Evolutionary conservation across 805 yeast genomes (phyloP).

Genomic region (Lachancea sp.): DNA sequence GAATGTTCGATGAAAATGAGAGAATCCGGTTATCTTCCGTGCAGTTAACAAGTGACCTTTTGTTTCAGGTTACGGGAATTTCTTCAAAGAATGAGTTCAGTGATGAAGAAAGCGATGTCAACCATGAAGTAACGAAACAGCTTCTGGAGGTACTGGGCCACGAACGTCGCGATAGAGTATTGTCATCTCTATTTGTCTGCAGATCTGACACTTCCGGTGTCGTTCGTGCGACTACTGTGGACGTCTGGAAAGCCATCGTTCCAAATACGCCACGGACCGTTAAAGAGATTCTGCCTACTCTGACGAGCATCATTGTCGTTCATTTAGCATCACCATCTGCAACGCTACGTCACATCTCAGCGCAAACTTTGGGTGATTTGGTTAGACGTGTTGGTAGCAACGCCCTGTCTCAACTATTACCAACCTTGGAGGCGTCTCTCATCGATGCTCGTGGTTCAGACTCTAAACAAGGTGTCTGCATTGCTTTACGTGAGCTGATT

Average conservation of each 20-base stretch:
- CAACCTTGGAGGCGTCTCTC: slow-evolving; percentile 68
- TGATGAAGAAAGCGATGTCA: slow-evolving; percentile 39
- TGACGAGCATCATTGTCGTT: slow-evolving; percentile 72
- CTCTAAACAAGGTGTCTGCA: slow-evolving; percentile 92
- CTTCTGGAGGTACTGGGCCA: slow-evolving; percentile 76
- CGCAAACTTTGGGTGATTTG: slow-evolving; percentile 88
- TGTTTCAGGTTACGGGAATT: slow-evolving; percentile 91
- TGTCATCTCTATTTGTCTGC: slow-evolving; percentile 84
- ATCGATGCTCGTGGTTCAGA: slow-evolving; percentile 59
- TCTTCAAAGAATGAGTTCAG: slow-evolving; percentile 65
- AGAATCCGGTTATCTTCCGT: slow-evolving; percentile 91
- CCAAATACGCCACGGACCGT: slow-evolving; percentile 93
- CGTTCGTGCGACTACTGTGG: slow-evolving; percentile 84
- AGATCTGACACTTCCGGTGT: slow-evolving; percentile 85
- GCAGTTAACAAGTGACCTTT: slow-evolving; percentile 88
- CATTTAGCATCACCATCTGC: slow-evolving; percentile 79
- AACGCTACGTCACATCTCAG: slow-evolving; percentile 78
- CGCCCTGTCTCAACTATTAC: slow-evolving; percentile 77
- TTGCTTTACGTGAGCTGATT: slow-evolving; percentile 82
- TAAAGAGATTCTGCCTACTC: slow-evolving; percentile 81
- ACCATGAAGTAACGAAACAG: slow-evolving; percentile 50
- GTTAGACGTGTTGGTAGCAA: slow-evolving; percentile 89
- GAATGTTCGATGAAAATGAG: slow-evolving; percentile 73
- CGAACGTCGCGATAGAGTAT: slow-evolving; percentile 80
- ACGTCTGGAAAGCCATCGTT: slow-evolving; percentile 94